Evolutionary conservation across 306 rosid genomes (phyloP), one percentile per base, ranked within the genome.

Genomic region (Gastrolobium villosum): DNA sequence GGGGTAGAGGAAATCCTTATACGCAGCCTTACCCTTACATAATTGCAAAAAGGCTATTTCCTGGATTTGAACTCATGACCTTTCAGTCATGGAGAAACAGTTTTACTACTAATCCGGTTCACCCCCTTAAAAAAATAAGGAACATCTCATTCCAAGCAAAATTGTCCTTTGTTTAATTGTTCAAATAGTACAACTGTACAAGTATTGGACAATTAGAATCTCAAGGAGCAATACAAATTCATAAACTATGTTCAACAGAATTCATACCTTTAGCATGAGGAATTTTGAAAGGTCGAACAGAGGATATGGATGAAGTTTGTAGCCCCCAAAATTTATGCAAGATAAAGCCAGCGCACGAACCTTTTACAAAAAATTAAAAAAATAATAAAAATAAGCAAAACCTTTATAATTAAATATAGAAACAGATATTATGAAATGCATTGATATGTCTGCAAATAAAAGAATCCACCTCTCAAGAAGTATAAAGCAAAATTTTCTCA

Each of bases 231-330:
- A 20, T 20, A 20, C 26, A 20, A 20, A 20, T 20, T 1, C 26
- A 20, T 20, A 20, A 20, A 20, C 26, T 20, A 20, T 0, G 26
- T 20, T 20, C 49, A 82, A 56, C 26, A 63, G 43, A 65, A 80
- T 66, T 63, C 60, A 74, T 88, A 93, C 99, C 99, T 84, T 84
- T 92, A 92, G 91, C 88, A 91, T 88, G 83, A 95, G 81, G 75
- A 81, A 84, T 60, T 77, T 79, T 50, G 97, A 88, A 26, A 95
- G 88, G 77, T 86, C 82, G 5, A 74, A 41, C 76, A 95, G 59
- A 63, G 96, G 91, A 81, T 90, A 95, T 13, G 97, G 94, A 79
- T 89, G 90, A 86, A 92, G 99, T 86, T 92, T 95, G 91, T 95
- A 92, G 53, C 96, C 90, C 26, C 89, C 86, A 74, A 81, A 87